A percentile compares a stretch with the other conserved stretches of the same genome.
These are phyloP conservation scores for Luvunga scandens DNA, from an alignment of 345 rosid species.

Conservation along the genomic window DNA sequence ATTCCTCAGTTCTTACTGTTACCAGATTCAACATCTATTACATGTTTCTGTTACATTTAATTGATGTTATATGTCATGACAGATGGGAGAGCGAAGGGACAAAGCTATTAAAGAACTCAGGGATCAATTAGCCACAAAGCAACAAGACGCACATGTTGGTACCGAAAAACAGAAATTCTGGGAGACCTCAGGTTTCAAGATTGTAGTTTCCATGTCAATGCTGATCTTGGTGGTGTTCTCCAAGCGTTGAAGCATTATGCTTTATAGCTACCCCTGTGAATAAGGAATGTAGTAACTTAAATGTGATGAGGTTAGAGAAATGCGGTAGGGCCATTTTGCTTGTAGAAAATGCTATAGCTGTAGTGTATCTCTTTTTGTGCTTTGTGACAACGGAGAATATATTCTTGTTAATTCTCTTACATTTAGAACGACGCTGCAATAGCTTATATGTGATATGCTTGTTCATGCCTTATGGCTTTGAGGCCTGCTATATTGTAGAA, in stretches of 20 bases:
- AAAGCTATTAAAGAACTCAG: slow-evolving; percentile 67
- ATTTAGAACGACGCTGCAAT: neutral
- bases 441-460: neutral
- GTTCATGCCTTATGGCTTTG: neutral
- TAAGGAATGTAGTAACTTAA: slow-evolving; percentile 2
- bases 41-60: neutral
- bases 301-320: slow-evolving; percentile 10
- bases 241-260: slow-evolving; percentile 42
- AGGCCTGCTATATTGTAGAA: neutral
- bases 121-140: slow-evolving; percentile 57
- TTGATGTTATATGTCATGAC: slow-evolving; percentile 15
- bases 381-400: slow-evolving; percentile 9
- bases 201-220: slow-evolving; percentile 86
- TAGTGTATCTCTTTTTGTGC: neutral
- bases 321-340: slow-evolving; percentile 19
- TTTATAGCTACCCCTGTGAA: slow-evolving; percentile 16
- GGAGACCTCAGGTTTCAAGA: slow-evolving; percentile 83
- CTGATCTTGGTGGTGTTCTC: slow-evolving; percentile 71
- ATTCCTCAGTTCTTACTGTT: too few species aligned
- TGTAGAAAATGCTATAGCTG: slow-evolving; percentile 23
- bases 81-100: slow-evolving; percentile 88
- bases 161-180: slow-evolving; percentile 62
- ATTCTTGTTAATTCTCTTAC: neutral
- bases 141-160: slow-evolving; percentile 26
- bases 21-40: neutral